Evolutionary conservation across 2,329 filamentous ascomycete genomes (phyloP).

Genomic region (Trichophyton verrucosum): DNA sequence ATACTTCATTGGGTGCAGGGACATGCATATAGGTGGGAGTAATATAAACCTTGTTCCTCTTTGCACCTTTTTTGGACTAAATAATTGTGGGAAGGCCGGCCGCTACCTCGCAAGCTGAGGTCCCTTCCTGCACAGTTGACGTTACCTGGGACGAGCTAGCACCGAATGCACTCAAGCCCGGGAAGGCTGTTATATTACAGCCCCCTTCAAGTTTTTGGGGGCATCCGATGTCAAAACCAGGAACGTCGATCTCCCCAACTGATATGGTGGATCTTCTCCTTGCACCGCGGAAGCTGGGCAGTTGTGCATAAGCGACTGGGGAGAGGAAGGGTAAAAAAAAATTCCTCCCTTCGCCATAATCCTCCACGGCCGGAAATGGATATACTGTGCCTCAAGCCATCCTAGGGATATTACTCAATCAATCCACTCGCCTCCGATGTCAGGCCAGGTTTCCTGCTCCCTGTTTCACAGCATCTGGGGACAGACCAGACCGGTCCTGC

Average conservation of each 20-base stretch:
- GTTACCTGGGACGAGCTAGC: constrained; percentile 1
- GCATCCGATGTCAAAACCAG: background rate
- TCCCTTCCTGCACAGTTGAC: background rate
- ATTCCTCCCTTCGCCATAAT: background rate
- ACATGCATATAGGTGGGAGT: background rate
- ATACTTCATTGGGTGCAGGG: background rate
- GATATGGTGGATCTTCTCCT: background rate
- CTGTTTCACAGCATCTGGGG: background rate
- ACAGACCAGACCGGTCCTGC: background rate
- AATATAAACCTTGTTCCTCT: constrained; percentile 3
- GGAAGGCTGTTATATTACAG: background rate
- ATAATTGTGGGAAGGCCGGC: background rate
- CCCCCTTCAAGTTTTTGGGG: background rate
- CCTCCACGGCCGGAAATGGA: background rate
- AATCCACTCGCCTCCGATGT: background rate
- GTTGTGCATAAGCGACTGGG: constrained; percentile 1
- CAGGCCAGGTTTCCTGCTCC: background rate
- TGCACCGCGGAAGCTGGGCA: constrained; percentile 1
- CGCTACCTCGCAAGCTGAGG: background rate
- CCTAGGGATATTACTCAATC: constrained; percentile 2
- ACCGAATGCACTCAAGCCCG: background rate
- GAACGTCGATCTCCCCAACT: background rate
- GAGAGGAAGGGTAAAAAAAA: background rate
- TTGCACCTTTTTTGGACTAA: background rate
- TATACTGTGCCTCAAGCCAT: constrained; percentile 1